phyloP scores from a whole-genome alignment of 306 rosid species.

The Fragaria ananassa region DNA sequence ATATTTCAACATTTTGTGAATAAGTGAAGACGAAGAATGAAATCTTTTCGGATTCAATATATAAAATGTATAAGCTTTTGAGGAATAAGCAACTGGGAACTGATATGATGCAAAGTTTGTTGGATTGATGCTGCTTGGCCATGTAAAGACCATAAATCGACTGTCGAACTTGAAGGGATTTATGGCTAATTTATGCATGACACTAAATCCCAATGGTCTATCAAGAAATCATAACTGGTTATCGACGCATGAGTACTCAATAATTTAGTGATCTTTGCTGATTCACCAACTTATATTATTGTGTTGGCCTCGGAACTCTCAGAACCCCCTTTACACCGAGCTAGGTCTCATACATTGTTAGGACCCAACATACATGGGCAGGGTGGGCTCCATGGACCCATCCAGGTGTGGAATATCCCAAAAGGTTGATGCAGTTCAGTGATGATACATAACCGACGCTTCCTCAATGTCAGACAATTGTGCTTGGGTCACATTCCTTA shows the following conservation, averaged over 20 bases:
- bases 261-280: not conserved
- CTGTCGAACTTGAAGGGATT: not conserved
- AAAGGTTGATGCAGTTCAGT: not conserved
- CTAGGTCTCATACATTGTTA: not conserved
- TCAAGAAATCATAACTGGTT: not conserved
- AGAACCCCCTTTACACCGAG: not conserved
- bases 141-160: not conserved
- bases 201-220: not conserved
- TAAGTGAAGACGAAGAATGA: slow-evolving; percentile 11
- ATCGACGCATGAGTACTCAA: not conserved
- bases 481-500: not conserved
- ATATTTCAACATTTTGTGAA: slow-evolving; percentile 12
- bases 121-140: slow-evolving; percentile 4
- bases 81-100: not conserved
- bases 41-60: slow-evolving; percentile 1
- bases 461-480: not conserved
- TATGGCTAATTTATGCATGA: not conserved
- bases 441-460: not conserved
- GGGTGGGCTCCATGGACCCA: not conserved
- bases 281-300: not conserved
- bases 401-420: not conserved
- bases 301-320: not conserved
- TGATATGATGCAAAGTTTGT: not conserved
- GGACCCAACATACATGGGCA: not conserved
- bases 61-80: not conserved